These are phyloP conservation scores for Encephalitozoon romaleae DNA, from an alignment of 371 early-diverging fungal species.

Conservation along the genomic window DNA sequence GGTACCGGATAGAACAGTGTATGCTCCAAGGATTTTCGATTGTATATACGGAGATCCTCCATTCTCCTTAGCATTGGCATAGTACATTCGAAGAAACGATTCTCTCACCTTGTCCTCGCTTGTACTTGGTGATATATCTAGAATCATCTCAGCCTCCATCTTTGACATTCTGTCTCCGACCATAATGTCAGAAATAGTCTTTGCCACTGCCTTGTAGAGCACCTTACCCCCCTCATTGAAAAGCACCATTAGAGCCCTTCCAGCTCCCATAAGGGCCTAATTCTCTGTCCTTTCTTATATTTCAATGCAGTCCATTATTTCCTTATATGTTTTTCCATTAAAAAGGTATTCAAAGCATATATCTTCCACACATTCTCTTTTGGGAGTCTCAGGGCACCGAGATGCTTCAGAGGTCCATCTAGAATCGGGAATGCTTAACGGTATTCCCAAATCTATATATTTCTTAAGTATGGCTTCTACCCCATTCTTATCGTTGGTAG, in stretches of 20 bases:
- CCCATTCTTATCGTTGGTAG: neutral
- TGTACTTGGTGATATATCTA: neutral
- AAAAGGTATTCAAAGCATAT: slow-evolving; percentile 25
- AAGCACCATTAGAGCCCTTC: neutral
- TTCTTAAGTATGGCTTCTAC: neutral
- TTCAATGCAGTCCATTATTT: slow-evolving; percentile 16
- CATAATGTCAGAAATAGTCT: neutral
- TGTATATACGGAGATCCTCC: slow-evolving; percentile 23
- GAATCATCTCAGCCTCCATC: slow-evolving; percentile 9
- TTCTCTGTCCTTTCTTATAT: neutral
- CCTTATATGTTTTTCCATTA: slow-evolving; percentile 15
- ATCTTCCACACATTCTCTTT: neutral
- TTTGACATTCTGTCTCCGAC: neutral
- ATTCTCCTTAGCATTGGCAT: neutral
- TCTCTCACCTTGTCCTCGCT: neutral
- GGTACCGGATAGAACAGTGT: neutral
- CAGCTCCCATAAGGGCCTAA: neutral
- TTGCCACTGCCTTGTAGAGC: neutral
- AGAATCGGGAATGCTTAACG: neutral
- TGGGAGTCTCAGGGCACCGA: neutral
- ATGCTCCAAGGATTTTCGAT: slow-evolving; percentile 10
- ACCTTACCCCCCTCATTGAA: slow-evolving; percentile 13
- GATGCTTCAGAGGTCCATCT: neutral
- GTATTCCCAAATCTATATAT: neutral
- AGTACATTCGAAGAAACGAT: neutral